Evolutionary conservation across 2,329 filamentous ascomycete species (phyloP), one percentile per base, ranked within the genome.

Genomic region (Phialophora expanda): DNA sequence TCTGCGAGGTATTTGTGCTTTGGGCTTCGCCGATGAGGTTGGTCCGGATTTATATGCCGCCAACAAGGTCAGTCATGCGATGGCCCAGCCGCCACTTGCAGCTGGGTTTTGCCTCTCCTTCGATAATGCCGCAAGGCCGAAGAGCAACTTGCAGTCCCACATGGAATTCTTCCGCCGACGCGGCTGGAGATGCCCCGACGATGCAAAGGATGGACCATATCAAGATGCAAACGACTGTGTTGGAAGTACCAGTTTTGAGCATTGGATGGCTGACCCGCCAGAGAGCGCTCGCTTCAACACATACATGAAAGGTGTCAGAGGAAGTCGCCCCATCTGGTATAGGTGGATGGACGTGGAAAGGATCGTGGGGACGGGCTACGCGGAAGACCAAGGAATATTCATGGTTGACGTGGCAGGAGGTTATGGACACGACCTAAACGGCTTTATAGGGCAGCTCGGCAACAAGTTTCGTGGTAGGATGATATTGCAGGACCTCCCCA

Each of bases 221-320:
- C 51, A 54, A 26, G 14, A 12, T 12, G 51, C 51, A n/a, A 54
- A 54, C 17, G 51, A 54, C 26, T 54, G 51, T 8, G 20, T 54
- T 26, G 51, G 51, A 24, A 54, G 3, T 17, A 54, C 51, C 20
- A 54, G 20, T 26, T 54, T 54, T 14, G 51, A 54, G 51, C 51
- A 54, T 30, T 54, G 51, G 51, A 54, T 54, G 51, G 14, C 26
- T 17, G 51, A 54, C 30, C 51, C 51, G 7, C 20, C 26, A 12
- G 51, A 54, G 51, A 54, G 20, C 9, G 51, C 51, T 17, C 51
- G 51, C 14, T 54, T 54, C 51, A 54, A 54, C 51, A 54, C 51
- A 1, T 54, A 24, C 17, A 54, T 54, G 51, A 30, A 54, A 54
- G 51, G 20, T 14, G 51, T 54, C 14, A 24, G 51, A 28, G 51